Evolutionary conservation across 768 basidiomycete species (phyloP), one percentile per base, ranked within the genome.

Genomic region (Gloeopeniophorella convolvens): DNA sequence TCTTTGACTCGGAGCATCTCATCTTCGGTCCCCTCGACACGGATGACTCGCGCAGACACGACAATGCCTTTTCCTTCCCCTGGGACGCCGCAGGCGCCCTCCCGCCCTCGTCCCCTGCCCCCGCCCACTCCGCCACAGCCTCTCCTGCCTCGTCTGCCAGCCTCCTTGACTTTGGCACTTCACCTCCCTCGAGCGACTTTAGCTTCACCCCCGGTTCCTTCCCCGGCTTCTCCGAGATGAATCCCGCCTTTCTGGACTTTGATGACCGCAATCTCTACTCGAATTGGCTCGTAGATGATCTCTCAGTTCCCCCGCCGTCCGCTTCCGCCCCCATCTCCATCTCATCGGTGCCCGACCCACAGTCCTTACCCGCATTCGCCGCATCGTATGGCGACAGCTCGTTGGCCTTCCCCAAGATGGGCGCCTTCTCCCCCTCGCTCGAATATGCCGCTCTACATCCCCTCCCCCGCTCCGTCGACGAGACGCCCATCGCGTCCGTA

Each of bases 231-330:
- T 57, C 61, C 39, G 70, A 70, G n/a, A 50, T 63, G 13, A 62
- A 65, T 32, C 58, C 66, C 27, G 51, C 69, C 37, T 64, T 65
- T 28, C 50, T 53, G 51, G 78, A 80, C 60, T 63, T 66, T 53
- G 68, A 68, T 50, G 70, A 70, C 51, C 60, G 66, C 55, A 60
- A 67, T 55, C 62, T 72, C 32, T 73, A 74, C 62, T 68, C 76
- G 0, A 70, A 74, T 54, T 87, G 85, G 85, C 71, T 86, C 45
- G 73, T 76, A 60, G 85, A 87, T 64, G 79, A 81, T 42, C 49
- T 64, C 23, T 59, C 65, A 23, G 34, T n/a, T n/a, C n/a, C 68
- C 24, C 53, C 65, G 23, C 65, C 66, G 33, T 63, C 69, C 51
- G 60, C 74, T 7, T 75, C 81, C 3, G 78, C 81, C 0, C 83